Base-by-base conservation (phyloP, 352 stramenopile species). In the Phytophthora pluvialis region DNA sequence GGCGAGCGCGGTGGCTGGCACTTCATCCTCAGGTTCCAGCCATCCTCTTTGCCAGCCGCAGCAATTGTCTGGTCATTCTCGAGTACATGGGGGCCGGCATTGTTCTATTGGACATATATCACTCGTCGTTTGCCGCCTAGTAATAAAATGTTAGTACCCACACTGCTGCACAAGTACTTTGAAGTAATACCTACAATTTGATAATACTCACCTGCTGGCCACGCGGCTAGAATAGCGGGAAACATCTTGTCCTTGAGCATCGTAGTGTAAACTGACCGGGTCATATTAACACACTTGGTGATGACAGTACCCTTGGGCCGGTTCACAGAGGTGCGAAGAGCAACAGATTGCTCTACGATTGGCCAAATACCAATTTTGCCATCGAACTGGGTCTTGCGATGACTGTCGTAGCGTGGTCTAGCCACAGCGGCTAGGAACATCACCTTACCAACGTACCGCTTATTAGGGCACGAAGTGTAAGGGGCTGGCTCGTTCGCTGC, bases 321-420 rank as follows among this genome's bases (percentile, higher is more conserved):
- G 26, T 56, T 56, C 7, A 33, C 7, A 1, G 48, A 45, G 16
- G 3, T 42, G 15, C 48, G 48, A 21, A 45, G 48, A 5, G 33
- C 48, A 5, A 45, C 18, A 25, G 33, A 18, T n/a, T 56, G n/a
- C 18, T 56, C 48, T 32, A 56, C 48, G 13, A 46, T 46, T 8
- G 48, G 11, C 33, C 33, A 56, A 6, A 35, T 45, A 3, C 48
- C 21, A 25, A 56, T 56, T 45, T 56, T 46, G 18, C 48, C 48
- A 35, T 45, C 26, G 13, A 56, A 56, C 4, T 45, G 32, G 35
- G 16, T 21, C n/a, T 35, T 45, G 4, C 32, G n/a, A 7, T 56
- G 16, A 36, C 33, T 46, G 35, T 56, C 46, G 11, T 42, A 46
- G 8, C 48, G 21, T 25, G 32, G 33, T 25, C 48, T 35, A 31